Percentiles rank a stretch among this genome's conserved stretches.
Evolutionary conservation across 441 rosid species (phyloP).

Genomic region (Adansonia rubrostipa): DNA sequence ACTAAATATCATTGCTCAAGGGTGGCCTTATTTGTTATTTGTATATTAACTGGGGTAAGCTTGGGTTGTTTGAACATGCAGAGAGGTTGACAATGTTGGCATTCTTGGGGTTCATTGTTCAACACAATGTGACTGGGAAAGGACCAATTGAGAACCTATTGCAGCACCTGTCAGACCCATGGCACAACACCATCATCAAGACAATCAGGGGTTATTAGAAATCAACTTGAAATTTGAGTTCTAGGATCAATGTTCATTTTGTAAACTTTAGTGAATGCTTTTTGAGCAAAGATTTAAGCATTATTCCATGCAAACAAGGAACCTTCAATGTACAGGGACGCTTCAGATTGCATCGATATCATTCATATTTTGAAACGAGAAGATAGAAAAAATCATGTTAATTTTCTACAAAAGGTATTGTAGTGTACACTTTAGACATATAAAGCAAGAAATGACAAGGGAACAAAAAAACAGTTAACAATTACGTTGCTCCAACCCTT

Average conservation of each 20-base stretch:
- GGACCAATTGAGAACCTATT: slow-evolving; percentile 90
- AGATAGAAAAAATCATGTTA: neutral
- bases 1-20: too few relatives aligned
- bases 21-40: too few relatives aligned
- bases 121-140: slow-evolving; percentile 89
- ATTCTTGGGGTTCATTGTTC: slow-evolving; percentile 81
- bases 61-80: slow-evolving; percentile 36
- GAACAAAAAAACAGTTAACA: too few relatives aligned
- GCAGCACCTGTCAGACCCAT: slow-evolving; percentile 95
- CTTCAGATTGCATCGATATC: slow-evolving; percentile 36
- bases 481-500: too few relatives aligned
- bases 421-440: slow-evolving; percentile 29
- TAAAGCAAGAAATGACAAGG: too few relatives aligned
- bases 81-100: slow-evolving; percentile 99
- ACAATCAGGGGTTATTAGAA: slow-evolving; percentile 54
- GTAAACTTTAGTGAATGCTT: slow-evolving; percentile 37
- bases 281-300: slow-evolving; percentile 39
- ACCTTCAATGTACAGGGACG: slow-evolving; percentile 61
- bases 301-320: slow-evolving; percentile 39
- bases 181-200: slow-evolving; percentile 96
- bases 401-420: slow-evolving; percentile 27
- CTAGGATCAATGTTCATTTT: slow-evolving; percentile 33
- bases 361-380: slow-evolving; percentile 7
- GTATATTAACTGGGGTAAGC: neutral
- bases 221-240: slow-evolving; percentile 19